Percentiles rank a stretch among this genome's conserved stretches.
Evolutionary conservation across 805 yeast species (phyloP).

Genomic region (Lipomyces starkeyi): DNA sequence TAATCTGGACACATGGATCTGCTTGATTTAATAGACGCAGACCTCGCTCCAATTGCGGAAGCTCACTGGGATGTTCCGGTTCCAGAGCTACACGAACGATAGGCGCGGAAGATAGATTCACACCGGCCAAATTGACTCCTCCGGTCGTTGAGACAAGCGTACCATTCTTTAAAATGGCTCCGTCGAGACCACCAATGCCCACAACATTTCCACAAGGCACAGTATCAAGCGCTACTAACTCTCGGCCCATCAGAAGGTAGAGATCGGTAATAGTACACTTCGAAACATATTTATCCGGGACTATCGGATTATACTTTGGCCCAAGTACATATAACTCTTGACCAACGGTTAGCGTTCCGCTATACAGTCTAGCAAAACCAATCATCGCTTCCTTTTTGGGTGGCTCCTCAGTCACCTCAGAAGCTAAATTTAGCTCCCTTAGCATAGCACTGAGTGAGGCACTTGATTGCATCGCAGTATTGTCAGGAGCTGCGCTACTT

Average conservation of each 20-base stretch:
- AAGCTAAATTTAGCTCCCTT: constrained; percentile 34
- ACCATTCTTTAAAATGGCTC: constrained; percentile 82
- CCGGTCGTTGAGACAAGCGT: constrained; percentile 68
- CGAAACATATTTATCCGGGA: constrained; percentile 60
- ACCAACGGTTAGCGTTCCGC: constrained; percentile 81
- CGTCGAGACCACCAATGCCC: constrained; percentile 90
- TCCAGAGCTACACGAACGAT: constrained; percentile 96
- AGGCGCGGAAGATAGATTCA: constrained; percentile 73
- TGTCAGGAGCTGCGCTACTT: constrained; percentile 42
- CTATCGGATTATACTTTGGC: constrained; percentile 80
- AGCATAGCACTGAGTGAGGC: constrained; percentile 37
- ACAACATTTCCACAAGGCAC: constrained; percentile 96
- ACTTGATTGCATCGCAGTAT: constrained; percentile 32
- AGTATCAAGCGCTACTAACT: constrained; percentile 71
- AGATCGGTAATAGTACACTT: constrained; percentile 69
- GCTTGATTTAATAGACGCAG: constrained; percentile 79
- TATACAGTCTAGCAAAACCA: constrained; percentile 87
- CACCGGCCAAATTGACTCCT: constrained; percentile 79
- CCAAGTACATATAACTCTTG: constrained; percentile 77
- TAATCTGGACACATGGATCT: constrained; percentile 93
- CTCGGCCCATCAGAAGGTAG: constrained; percentile 90
- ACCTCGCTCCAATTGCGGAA: constrained; percentile 78
- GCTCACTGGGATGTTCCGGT: constrained; percentile 83
- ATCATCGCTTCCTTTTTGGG: constrained; percentile 66
- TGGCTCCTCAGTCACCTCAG: constrained; percentile 23